phyloP scores from a whole-genome alignment of 2,329 filamentous ascomycete genomes.

The Tolypocladium ophioglossoides region DNA sequence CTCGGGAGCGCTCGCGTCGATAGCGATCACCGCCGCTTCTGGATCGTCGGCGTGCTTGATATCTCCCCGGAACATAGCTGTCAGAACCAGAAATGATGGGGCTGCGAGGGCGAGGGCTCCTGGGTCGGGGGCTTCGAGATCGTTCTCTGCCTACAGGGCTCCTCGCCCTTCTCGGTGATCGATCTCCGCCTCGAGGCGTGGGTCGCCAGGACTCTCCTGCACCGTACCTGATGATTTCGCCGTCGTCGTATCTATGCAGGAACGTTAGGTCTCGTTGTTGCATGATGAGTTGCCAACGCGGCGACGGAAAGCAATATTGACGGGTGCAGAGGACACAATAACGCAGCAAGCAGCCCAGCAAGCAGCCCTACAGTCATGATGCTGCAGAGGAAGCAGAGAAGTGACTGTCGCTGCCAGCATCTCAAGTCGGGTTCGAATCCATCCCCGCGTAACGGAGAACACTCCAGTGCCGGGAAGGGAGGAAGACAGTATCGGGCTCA shows the following conservation, averaged over 20 bases:
- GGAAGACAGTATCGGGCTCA: slow-evolving; percentile 12
- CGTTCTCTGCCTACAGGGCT: slow-evolving; percentile 17
- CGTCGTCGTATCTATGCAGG: slow-evolving; percentile 35
- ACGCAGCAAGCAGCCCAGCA: too few relatives aligned
- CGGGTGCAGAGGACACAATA: background rate
- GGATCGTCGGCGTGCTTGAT: slow-evolving; percentile 29
- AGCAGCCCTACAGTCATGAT: background rate
- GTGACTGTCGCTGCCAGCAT: background rate
- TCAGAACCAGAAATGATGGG: slow-evolving; percentile 28
- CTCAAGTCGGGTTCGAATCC: background rate
- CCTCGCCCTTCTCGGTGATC: slow-evolving; percentile 30
- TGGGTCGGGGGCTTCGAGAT: slow-evolving; percentile 22
- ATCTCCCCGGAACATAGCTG: slow-evolving; percentile 35
- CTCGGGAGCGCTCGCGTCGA: slow-evolving; percentile 30
- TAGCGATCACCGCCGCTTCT: slow-evolving; percentile 30
- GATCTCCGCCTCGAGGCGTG: slow-evolving; percentile 37
- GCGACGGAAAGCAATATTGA: too few relatives aligned
- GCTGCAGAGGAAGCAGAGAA: too few relatives aligned
- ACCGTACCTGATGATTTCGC: slow-evolving; percentile 51
- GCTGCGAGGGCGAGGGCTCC: slow-evolving; percentile 27
- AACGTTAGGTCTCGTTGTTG: background rate
- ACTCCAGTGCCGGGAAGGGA: background rate
- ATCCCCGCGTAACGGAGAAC: background rate
- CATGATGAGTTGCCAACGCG: background rate
- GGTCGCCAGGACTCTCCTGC: slow-evolving; percentile 52